phyloP scores from a whole-genome alignment of 2,329 filamentous ascomycete species.

The Calcarisporium arbuscula region DNA sequence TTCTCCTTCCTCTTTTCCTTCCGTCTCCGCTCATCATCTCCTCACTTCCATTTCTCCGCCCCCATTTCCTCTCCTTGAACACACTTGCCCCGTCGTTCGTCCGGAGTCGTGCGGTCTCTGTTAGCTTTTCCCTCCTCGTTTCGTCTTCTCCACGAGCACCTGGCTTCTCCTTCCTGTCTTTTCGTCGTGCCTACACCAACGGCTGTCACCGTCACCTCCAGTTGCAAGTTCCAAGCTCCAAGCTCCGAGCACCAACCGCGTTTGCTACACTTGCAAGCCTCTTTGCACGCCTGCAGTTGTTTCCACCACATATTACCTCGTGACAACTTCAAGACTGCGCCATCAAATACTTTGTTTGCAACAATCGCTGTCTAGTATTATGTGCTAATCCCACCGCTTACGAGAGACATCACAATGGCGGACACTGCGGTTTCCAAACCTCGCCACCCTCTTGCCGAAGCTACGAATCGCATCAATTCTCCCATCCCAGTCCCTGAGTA shows the following conservation, averaged over 20 bases:
- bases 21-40: slow-evolving; percentile 3
- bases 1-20: slow-evolving; percentile 7
- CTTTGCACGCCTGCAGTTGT: no score
- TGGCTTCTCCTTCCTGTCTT: no score
- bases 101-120: no score
- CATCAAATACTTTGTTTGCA: slow-evolving; percentile 6
- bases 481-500: slow-evolving; percentile 21
- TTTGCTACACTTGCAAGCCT: no score
- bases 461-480: slow-evolving; percentile 41
- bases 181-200: no score
- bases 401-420: slow-evolving; percentile 19
- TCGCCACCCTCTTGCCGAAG: slow-evolving; percentile 40
- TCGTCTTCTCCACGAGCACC: slow-evolving; percentile 8
- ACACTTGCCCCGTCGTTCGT: no score
- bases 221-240: no score
- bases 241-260: no score
- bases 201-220: no score
- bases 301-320: no score
- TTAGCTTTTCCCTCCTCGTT: slow-evolving; percentile 7
- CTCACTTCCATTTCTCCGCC: background rate
- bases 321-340: no score
- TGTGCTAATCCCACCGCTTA: slow-evolving; percentile 24
- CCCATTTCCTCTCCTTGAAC: slow-evolving; percentile 3
- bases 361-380: slow-evolving; percentile 20
- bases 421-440: slow-evolving; percentile 22